Evolutionary conservation across 768 basidiomycete genomes (phyloP), one percentile per base, ranked within the genome.

Genomic region (Russula griseocarnosa): DNA sequence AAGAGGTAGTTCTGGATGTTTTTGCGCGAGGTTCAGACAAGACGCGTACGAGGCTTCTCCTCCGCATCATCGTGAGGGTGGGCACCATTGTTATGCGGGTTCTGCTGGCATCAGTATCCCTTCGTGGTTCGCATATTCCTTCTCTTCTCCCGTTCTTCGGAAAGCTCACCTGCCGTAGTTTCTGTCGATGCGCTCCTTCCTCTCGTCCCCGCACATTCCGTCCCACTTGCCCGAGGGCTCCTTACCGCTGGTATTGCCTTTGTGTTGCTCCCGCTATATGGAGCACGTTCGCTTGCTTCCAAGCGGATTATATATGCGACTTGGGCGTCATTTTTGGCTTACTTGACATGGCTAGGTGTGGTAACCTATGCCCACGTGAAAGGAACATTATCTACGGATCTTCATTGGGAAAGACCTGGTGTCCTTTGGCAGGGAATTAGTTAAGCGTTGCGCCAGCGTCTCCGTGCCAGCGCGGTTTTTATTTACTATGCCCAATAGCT

Each of bases 401-500:
- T 73, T 30, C 73, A 73, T 44, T 78, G 76, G 75, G 67, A 77
- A 36, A 76, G 73, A 59, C 71, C 77, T 56, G 83, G 84, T 28
- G 69, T 77, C 38, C 75, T 86, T 53, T 88, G 86, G 87, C 81
- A 84, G 70, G 83, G 82, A 62, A 76, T 84, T 59, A 82, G 88
- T 67, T 89, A 65, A 65, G 85, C 82, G 22, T 36, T 24, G 5
- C 40, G 16, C 30, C 14, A 1, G 22, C 24, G 11, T 49, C 8
- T 38, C 20, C 11, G 42, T 42, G 9, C n/a, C 20, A 40, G 11
- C 18, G 9, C 18, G 13, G 14, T 14, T 58, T 55, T 62, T 58
- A 42, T 61, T 42, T 14, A 34, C 42, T 26, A 30, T 44, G 49
- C 6, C n/a, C 30, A 10, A 64, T 62, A 89, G 87, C 82, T 55